These are phyloP conservation scores for Suillus alpinus DNA, from an alignment of 768 basidiomycete species.

Conservation along the genomic window DNA sequence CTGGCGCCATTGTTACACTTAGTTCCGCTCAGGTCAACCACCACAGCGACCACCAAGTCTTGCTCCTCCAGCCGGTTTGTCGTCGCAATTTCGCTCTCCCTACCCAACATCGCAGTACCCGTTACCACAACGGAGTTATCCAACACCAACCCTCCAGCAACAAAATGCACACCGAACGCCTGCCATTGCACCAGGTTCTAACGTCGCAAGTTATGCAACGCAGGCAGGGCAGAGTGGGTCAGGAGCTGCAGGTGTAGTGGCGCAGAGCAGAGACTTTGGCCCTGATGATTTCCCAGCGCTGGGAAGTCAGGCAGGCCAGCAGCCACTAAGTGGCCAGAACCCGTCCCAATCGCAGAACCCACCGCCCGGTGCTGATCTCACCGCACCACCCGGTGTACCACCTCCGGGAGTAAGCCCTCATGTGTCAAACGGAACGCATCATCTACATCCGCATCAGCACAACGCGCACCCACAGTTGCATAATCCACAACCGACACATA, in stretches of 20 bases:
- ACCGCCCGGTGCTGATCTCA: conserved; percentile 39
- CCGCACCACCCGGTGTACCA: conserved; percentile 50
- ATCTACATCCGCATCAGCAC: conserved; percentile 35
- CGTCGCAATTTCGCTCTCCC: conserved; percentile 59
- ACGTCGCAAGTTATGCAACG: conserved; percentile 72
- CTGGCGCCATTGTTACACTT: conserved; percentile 17
- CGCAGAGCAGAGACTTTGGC: conserved; percentile 49
- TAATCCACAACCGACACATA: conserved; percentile 18
- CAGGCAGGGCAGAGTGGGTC: conserved; percentile 63
- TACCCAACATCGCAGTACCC: conserved; percentile 39
- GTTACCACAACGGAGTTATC: conserved; percentile 26
- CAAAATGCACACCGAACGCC: conserved; percentile 60
- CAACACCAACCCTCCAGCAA: conserved; percentile 46
- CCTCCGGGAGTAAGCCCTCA: conserved; percentile 35
- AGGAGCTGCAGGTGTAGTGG: conserved; percentile 6
- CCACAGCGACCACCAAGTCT: conserved; percentile 79
- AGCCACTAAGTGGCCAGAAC: conserved; percentile 21
- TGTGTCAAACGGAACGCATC: conserved; percentile 36
- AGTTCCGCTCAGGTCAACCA: conserved; percentile 60
- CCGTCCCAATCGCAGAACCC: conserved; percentile 30
- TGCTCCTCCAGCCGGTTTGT: conserved; percentile 58
- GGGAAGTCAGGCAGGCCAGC: conserved; percentile 54
- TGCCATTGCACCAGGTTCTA: conserved; percentile 31
- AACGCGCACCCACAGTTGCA: conserved; percentile 28
- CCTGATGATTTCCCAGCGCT: conserved; percentile 89